A percentile compares a stretch with the other conserved stretches of the same genome.
These are phyloP conservation scores for Helminthosporium solani DNA, from an alignment of 2,329 filamentous ascomycete genomes.

Conservation along the genomic window DNA sequence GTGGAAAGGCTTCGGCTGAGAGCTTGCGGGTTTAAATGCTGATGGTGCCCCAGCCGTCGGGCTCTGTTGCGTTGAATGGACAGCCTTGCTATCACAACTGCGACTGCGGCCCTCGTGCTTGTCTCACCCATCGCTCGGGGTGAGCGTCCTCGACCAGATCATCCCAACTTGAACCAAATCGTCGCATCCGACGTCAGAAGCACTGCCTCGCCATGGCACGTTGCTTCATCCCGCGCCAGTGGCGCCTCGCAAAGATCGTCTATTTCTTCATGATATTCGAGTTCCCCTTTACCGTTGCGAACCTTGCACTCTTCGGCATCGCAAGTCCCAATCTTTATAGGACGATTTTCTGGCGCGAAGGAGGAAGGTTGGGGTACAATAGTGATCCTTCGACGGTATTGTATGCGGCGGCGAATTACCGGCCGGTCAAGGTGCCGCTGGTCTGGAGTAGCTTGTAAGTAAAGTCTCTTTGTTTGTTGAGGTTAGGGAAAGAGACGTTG, in stretches of 20 bases:
- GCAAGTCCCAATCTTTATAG: conserved; percentile 72
- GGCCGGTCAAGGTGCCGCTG: conserved; percentile 61
- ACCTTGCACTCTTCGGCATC: conserved; percentile 70
- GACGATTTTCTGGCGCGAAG: conserved; percentile 71
- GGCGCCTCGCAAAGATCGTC: conserved; percentile 55
- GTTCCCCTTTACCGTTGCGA: conserved; percentile 63
- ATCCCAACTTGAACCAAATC: background rate
- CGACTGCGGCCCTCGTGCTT: too few species aligned
- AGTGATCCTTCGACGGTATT: conserved; percentile 68
- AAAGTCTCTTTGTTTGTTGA: conserved; percentile 1
- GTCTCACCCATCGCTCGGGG: background rate
- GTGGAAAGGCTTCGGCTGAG: conserved; percentile 3
- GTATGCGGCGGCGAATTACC: conserved; percentile 73
- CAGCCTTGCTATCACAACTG: background rate
- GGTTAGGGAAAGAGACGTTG: background rate
- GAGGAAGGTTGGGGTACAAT: conserved; percentile 70
- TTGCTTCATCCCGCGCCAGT: conserved; percentile 57
- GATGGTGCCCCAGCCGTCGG: background rate
- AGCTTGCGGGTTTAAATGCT: conserved; percentile 1
- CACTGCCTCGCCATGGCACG: conserved; percentile 20
- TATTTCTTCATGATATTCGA: conserved; percentile 64
- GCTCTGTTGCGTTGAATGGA: too few species aligned
- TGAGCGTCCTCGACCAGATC: background rate
- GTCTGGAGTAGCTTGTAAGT: conserved; percentile 74
- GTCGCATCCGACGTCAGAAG: background rate